Percentiles rank a stretch among this genome's conserved stretches.
Evolutionary conservation across 2,329 filamentous ascomycete genomes (phyloP).

Genomic region (Aspergillus sp.): DNA sequence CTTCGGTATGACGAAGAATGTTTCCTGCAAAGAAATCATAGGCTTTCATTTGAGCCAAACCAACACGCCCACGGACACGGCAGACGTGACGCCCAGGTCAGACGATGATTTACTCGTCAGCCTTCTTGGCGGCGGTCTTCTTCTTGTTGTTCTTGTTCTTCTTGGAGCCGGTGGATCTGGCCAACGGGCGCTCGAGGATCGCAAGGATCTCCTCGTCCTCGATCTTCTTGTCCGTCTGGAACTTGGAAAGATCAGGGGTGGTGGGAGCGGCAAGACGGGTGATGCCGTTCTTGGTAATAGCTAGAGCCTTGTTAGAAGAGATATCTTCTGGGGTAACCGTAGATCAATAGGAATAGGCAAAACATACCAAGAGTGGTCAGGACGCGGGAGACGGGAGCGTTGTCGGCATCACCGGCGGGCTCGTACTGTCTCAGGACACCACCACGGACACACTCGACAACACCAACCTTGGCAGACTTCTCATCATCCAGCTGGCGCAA

Average conservation of each 20-base stretch:
- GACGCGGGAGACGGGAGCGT: conserved; percentile 77
- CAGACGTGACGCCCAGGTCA: conserved; percentile 17
- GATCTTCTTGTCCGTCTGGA: conserved; percentile 97
- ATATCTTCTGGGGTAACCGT: neutral
- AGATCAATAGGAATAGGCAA: neutral
- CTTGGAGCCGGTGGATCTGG: conserved; percentile 63
- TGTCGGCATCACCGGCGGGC: conserved; percentile 91
- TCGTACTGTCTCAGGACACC: conserved; percentile 96
- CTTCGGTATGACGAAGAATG: conserved; percentile 10
- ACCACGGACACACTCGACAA: conserved; percentile 92
- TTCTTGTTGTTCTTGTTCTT: conserved; percentile 94
- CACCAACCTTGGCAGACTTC: conserved; percentile 90
- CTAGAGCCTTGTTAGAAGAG: conserved; percentile 49
- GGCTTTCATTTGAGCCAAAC: conserved; percentile 19
- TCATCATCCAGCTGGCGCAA: conserved; percentile 96
- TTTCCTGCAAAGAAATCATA: conserved; percentile 19
- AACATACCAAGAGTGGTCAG: conserved; percentile 89
- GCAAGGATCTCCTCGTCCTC: conserved; percentile 92
- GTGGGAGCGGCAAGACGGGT: conserved; percentile 79
- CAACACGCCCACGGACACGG: conserved; percentile 17
- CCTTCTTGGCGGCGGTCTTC: conserved; percentile 56
- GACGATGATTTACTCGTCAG: conserved; percentile 39
- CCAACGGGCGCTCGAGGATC: conserved; percentile 85
- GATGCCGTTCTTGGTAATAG: conserved; percentile 96
- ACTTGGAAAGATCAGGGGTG: conserved; percentile 73